These are phyloP conservation scores for Neurospora sp. DNA, from an alignment of 495 filamentous ascomycete species.

Conservation along the genomic window DNA sequence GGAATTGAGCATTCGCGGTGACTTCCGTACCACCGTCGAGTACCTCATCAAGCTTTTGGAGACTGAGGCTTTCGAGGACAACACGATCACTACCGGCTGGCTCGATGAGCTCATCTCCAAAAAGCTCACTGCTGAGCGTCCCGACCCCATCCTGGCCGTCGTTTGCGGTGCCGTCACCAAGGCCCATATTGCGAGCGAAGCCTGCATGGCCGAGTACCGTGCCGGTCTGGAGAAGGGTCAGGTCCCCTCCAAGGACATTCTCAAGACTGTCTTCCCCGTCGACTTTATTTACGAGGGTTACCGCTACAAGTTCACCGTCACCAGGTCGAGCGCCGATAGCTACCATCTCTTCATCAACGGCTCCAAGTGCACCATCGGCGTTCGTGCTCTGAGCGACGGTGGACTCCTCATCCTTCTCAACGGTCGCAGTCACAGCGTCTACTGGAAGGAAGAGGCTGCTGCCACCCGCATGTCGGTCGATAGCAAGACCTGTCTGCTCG, in stretches of 20 bases:
- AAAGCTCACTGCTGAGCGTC: slow-evolving; percentile 92
- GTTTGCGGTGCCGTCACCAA: slow-evolving; percentile 92
- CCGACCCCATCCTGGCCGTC: slow-evolving; percentile 82
- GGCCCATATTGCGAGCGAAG: slow-evolving; percentile 86
- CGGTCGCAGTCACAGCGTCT: slow-evolving; percentile 92
- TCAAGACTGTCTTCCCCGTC: slow-evolving; percentile 95
- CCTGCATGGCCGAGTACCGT: slow-evolving; percentile 75
- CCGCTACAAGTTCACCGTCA: slow-evolving; percentile 97
- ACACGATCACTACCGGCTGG: slow-evolving; percentile 99
- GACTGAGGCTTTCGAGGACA: slow-evolving; percentile 96
- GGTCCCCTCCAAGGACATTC: slow-evolving; percentile 87
- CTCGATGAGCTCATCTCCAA: slow-evolving; percentile 97
- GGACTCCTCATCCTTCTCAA: slow-evolving; percentile 84
- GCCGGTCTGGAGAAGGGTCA: slow-evolving; percentile 92
- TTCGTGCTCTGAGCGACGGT: slow-evolving; percentile 87
- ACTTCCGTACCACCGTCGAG: slow-evolving; percentile 97
- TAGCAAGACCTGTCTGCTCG: slow-evolving; percentile 92
- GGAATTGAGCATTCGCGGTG: slow-evolving; percentile 97
- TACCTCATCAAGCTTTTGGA: slow-evolving; percentile 98
- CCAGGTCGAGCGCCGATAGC: slow-evolving; percentile 82
- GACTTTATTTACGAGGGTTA: slow-evolving; percentile 98
- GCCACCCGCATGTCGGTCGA: slow-evolving; percentile 94
- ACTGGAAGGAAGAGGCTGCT: slow-evolving; percentile 98
- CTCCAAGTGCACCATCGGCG: slow-evolving; percentile 88
- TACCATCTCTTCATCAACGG: slow-evolving; percentile 99